Evolutionary conservation across 2,329 filamentous ascomycete genomes (phyloP).

Genomic region (Fusarium agapanthi): DNA sequence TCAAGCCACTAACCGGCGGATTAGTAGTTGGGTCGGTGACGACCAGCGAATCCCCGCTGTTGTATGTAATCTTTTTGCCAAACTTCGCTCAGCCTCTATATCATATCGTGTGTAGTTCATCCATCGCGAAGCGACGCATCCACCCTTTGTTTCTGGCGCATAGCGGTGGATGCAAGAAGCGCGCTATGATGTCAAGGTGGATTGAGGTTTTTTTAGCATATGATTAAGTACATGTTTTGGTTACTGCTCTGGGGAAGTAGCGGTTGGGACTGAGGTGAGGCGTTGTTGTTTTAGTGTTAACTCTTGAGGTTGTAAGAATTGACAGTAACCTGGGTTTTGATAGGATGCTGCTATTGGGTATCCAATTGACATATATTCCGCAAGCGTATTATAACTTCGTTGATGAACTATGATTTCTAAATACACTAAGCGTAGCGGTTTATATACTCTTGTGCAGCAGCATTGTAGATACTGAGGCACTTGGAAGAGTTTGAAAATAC

Average conservation of each 20-base stretch:
- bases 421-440: background rate
- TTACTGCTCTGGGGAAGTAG: too few relatives aligned
- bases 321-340: fast-evolving
- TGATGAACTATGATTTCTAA: fast-evolving
- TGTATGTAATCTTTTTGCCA: background rate
- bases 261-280: fast-evolving
- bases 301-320: background rate
- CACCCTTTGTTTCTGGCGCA: background rate
- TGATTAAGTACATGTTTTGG: background rate
- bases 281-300: background rate
- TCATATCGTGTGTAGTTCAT: background rate
- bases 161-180: background rate
- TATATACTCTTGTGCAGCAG: background rate
- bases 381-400: background rate
- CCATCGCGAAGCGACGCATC: too few relatives aligned
- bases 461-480: too few relatives aligned
- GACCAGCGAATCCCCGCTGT: background rate
- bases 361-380: fast-evolving
- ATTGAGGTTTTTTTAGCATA: fast-evolving
- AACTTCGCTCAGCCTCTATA: background rate
- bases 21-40: conserved; percentile 1
- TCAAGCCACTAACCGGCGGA: background rate
- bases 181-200: background rate
- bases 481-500: background rate
- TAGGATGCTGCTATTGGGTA: background rate